These are phyloP conservation scores for Phytophthora capsici DNA, from an alignment of 352 stramenopile genomes.

Conservation along the genomic window DNA sequence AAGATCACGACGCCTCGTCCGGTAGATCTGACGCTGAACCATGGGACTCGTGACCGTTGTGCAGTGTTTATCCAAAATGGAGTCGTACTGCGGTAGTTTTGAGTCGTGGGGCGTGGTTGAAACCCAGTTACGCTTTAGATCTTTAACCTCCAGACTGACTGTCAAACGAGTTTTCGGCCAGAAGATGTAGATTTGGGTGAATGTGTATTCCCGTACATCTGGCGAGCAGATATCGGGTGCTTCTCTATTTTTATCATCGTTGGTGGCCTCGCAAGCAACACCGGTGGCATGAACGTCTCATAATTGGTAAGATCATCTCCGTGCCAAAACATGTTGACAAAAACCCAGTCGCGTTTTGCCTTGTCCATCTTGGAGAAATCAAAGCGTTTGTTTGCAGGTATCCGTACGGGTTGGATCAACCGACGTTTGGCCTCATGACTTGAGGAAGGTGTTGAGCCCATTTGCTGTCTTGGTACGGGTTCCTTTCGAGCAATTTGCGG, in stretches of 20 bases:
- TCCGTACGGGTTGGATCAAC: conserved; percentile 58
- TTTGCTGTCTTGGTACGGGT: conserved; percentile 51
- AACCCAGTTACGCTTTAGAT: conserved; percentile 67
- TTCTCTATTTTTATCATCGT: conserved; percentile 10
- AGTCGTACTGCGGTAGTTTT: conserved; percentile 70
- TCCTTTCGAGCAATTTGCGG: conserved; percentile 47
- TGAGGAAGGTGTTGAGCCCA: conserved; percentile 22
- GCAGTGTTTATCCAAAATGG: conserved; percentile 83
- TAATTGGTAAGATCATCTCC: conserved; percentile 73
- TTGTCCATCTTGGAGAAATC: conserved; percentile 61
- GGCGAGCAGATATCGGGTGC: conserved; percentile 31
- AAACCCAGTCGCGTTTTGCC: conserved; percentile 76
- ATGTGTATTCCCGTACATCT: conserved; percentile 21
- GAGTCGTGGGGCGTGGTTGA: conserved; percentile 52
- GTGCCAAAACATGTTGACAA: conserved; percentile 84
- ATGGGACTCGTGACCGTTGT: conserved; percentile 74
- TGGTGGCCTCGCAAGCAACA: conserved; percentile 20
- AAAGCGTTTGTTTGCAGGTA: conserved; percentile 56
- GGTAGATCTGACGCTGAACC: conserved; percentile 82
- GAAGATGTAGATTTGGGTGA: conserved; percentile 6
- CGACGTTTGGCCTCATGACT: conserved; percentile 27
- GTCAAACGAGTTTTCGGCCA: conserved; percentile 21
- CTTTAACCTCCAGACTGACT: conserved; percentile 28
- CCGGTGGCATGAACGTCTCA: conserved; percentile 56
- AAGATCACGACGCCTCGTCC: conserved; percentile 60